A percentile compares a stretch with the other conserved stretches of the same genome.
phyloP scores from a whole-genome alignment of 163 green algal genomes.

The Chlamydomonas reinhardtii region DNA sequence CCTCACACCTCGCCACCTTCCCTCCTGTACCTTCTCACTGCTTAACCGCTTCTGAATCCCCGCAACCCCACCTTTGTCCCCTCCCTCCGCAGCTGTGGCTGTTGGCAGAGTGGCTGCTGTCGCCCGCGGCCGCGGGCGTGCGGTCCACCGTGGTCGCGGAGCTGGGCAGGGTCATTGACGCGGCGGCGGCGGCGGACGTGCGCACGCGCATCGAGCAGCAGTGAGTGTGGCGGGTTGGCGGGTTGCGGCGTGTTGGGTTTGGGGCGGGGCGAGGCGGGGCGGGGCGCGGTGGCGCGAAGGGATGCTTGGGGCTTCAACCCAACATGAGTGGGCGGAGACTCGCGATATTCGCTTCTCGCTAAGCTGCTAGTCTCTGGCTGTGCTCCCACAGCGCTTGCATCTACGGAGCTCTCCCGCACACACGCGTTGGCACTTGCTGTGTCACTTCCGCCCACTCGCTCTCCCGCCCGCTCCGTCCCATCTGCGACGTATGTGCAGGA shows the following conservation, averaged over 20 bases:
- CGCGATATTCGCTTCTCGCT: too few species aligned
- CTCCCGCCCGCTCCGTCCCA: background rate
- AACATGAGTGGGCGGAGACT: too few species aligned
- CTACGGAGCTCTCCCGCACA: too few species aligned
- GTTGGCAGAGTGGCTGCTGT: constrained; percentile 87
- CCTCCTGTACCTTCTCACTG: too few species aligned
- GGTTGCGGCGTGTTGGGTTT: background rate
- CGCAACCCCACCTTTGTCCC: too few species aligned
- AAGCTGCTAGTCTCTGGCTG: too few species aligned
- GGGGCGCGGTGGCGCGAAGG: background rate
- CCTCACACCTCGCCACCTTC: too few species aligned
- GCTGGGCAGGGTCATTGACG: constrained; percentile 77
- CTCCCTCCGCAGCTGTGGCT: constrained; percentile 88
- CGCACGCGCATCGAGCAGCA: constrained; percentile 44
- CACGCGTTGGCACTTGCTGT: too few species aligned
- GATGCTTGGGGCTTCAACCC: too few species aligned
- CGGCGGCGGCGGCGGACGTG: constrained; percentile 61
- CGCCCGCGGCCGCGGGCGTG: constrained; percentile 43
- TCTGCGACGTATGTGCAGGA: constrained; percentile 39
- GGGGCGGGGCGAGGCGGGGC: background rate
- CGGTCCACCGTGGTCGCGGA: constrained; percentile 64
- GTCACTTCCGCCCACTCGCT: too few species aligned
- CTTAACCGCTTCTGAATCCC: too few species aligned
- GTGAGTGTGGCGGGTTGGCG: background rate
- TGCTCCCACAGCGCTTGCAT: too few species aligned